Percentiles rank a stretch among this genome's conserved stretches.
Evolutionary conservation across 306 rosid species (phyloP).

Genomic region (Inga oerstediana): DNA sequence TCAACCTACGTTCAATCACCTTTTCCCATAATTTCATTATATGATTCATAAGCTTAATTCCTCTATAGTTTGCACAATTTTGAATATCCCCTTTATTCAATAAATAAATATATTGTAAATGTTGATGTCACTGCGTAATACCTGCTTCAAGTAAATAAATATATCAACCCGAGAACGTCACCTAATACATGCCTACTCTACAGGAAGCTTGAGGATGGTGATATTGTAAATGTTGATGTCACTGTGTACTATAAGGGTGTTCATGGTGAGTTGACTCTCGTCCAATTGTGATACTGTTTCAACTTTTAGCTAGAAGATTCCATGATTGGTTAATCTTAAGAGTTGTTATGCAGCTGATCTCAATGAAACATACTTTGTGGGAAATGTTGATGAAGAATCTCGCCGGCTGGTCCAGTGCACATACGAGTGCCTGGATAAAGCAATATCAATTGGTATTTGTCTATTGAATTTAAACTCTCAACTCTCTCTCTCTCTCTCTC

Average conservation of each 20-base stretch:
- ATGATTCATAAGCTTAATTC: no score
- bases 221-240: constrained; percentile 89
- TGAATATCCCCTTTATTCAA: no score
- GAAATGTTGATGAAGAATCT: constrained; percentile 92
- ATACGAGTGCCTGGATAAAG: constrained; percentile 93
- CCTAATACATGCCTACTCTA: constrained; percentile 25
- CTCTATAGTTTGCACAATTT: no score
- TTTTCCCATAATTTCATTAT: no score
- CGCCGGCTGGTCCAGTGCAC: constrained; percentile 73
- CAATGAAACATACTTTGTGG: constrained; percentile 94
- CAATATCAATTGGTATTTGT: constrained; percentile 83
- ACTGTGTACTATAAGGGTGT: constrained; percentile 85
- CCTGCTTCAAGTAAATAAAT: background rate
- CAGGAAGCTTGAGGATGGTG: constrained; percentile 98
- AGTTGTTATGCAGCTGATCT: constrained; percentile 75
- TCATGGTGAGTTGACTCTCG: constrained; percentile 60
- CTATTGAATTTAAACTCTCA: constrained; percentile 16
- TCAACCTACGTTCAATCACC: no score
- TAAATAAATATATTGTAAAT: no score
- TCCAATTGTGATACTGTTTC: background rate
- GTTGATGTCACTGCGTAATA: background rate
- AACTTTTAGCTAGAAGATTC: background rate
- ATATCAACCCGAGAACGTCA: constrained; percentile 25
- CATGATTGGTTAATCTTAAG: background rate
- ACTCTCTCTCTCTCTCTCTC: background rate